These are phyloP conservation scores for Pyrenopolyporus hunteri DNA, from an alignment of 495 filamentous ascomycete species.

Conservation along the genomic window DNA sequence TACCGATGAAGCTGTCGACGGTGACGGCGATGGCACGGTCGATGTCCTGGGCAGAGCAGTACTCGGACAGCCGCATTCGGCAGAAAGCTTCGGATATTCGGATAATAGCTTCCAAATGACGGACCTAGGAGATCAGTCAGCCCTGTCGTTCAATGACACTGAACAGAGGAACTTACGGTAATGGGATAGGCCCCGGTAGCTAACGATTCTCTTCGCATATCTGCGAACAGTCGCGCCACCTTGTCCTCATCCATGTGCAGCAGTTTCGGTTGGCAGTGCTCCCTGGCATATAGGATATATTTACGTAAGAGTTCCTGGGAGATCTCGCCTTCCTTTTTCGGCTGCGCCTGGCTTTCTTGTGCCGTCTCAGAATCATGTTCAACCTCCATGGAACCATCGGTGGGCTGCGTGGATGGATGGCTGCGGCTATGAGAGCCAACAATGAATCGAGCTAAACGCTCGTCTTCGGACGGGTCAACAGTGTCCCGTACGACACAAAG, in stretches of 20 bases:
- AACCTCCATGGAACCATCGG: slow-evolving; percentile 67
- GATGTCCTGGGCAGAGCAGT: slow-evolving; percentile 86
- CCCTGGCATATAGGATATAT: slow-evolving; percentile 95
- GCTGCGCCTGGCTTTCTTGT: slow-evolving; percentile 54
- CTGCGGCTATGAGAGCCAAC: slow-evolving; percentile 90
- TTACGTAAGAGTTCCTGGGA: slow-evolving; percentile 92
- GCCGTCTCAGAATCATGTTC: slow-evolving; percentile 58
- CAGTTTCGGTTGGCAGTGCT: slow-evolving; percentile 88
- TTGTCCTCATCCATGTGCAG: slow-evolving; percentile 99
- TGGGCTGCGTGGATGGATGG: slow-evolving; percentile 71
- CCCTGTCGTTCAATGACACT: slow-evolving; percentile 3
- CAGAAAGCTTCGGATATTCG: slow-evolving; percentile 90
- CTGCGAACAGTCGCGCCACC: slow-evolving; percentile 88
- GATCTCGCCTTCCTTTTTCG: slow-evolving; percentile 77
- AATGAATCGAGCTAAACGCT: slow-evolving; percentile 92
- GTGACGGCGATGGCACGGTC: slow-evolving; percentile 97
- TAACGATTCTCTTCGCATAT: slow-evolving; percentile 91
- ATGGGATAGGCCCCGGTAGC: slow-evolving; percentile 98
- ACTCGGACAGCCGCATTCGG: slow-evolving; percentile 94
- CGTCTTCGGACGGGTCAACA: slow-evolving; percentile 95
- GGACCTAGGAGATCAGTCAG: slow-evolving; percentile 67
- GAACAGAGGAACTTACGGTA: slow-evolving; percentile 68
- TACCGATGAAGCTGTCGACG: slow-evolving; percentile 93
- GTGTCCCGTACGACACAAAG: slow-evolving; percentile 96
- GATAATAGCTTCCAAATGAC: slow-evolving; percentile 97